Base-by-base conservation (phyloP, 2,329 filamentous ascomycete genomes). In the Colletotrichum liaoningense region DNA sequence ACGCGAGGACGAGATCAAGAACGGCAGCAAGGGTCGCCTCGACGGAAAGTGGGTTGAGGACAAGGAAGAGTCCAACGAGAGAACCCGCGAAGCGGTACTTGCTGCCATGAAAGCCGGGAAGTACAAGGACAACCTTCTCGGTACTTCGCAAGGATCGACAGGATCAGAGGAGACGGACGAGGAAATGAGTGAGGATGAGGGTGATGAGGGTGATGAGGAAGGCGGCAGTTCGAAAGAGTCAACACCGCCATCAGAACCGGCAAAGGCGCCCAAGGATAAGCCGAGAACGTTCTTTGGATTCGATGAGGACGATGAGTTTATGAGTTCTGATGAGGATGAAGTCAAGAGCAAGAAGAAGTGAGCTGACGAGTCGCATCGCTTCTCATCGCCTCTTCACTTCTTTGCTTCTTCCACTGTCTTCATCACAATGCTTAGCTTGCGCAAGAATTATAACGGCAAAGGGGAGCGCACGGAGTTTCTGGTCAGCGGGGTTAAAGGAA, bases 41-140 rank as follows among this genome's bases (percentile, higher is more conserved):
- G 95, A 98, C 79, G 95, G 94, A 0, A 93, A 96, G 80, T 99
- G 96, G 95, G 92, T 98, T 54, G 97, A 99, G 81, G 93, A 95
- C 76, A 98, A 97, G 83, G 95, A 98, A 78, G 95, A 98, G 80
- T 93, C 93, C 30, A 93, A 91, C 76, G 95, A 97, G 84, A 93
- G 93, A 82, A 96, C 95, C 0, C 87, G 94, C 54, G 91, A 94
- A 77, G 94, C 94, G 3, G 93, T 96, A 6, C 80, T 93, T 56
- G 90, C 89, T 62, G 92, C 91, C 8, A 92, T 95, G 85, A 92
- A 91, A 82, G 86, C 87, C 19, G 91, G 91, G 2, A 86, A 87
- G 67, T 90, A 89, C 79, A 89, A 87, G 74, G 91, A 93, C 83
- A 91, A 91, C 76, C 77, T 91, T 2, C 79, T 90, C 6, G 84